A percentile compares a stretch with the other conserved stretches of the same genome.
Evolutionary conservation across 2,329 filamentous ascomycete species (phyloP).

Genomic region (Mycosphaerella arachidis): DNA sequence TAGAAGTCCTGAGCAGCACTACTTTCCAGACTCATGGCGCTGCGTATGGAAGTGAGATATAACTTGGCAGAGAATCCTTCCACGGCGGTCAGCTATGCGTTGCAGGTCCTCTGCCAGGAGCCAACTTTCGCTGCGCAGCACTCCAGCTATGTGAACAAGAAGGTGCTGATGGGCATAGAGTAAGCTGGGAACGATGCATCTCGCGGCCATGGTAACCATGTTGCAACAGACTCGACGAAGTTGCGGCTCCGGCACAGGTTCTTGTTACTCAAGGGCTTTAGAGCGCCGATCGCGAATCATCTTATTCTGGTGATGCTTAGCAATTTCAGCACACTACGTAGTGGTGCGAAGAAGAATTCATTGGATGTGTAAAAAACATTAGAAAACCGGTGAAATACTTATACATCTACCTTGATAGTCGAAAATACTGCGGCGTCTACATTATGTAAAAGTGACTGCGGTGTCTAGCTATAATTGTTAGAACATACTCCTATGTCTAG

Average conservation of each 20-base stretch:
- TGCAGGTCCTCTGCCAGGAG: neutral
- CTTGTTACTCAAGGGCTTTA: constrained; percentile 1
- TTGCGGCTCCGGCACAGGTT: constrained; percentile 5
- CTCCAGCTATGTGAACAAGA: neutral
- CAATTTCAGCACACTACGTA: neutral
- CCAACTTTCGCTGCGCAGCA: neutral
- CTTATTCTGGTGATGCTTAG: constrained; percentile 3
- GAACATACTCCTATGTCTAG: too few species aligned
- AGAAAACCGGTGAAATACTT: too few species aligned
- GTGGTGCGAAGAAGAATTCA: neutral
- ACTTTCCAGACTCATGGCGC: constrained; percentile 5
- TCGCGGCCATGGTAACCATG: constrained; percentile 4
- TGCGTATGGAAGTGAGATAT: constrained; percentile 3
- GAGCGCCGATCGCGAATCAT: constrained; percentile 5
- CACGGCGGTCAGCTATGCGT: neutral
- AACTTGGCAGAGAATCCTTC: constrained; percentile 6
- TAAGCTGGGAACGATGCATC: constrained; percentile 1
- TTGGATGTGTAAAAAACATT: neutral
- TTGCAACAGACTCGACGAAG: constrained; percentile 7
- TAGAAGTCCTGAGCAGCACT: constrained; percentile 7
- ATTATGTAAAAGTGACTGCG: too few species aligned
- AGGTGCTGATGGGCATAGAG: constrained; percentile 8
- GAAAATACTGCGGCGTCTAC: too few species aligned
- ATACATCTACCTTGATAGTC: too few species aligned
- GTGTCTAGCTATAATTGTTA: too few species aligned